These are phyloP conservation scores for Sphaerostilbella broomeana DNA, from an alignment of 2,329 filamentous ascomycete genomes.

Conservation along the genomic window DNA sequence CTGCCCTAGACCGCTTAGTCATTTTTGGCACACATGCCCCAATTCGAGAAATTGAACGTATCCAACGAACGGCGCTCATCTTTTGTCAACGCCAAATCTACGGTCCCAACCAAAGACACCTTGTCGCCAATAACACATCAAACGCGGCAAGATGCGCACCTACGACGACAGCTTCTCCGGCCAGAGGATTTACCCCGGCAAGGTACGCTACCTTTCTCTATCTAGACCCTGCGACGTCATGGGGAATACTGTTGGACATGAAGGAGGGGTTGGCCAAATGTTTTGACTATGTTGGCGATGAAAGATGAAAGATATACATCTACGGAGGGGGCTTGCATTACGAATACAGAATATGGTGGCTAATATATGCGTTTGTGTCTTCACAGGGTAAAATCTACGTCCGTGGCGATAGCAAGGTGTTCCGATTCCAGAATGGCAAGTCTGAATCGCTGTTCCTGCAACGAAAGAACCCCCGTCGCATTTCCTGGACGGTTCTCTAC, in stretches of 20 bases:
- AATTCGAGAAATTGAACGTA: constrained; percentile 36
- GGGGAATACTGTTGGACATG: neutral
- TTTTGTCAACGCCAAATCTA: constrained; percentile 33
- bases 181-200: constrained; percentile 61
- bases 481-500: constrained; percentile 97
- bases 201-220: constrained; percentile 42
- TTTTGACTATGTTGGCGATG: neutral
- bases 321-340: neutral
- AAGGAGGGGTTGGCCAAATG: neutral
- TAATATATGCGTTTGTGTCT: constrained; percentile 9
- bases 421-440: constrained; percentile 99
- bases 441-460: constrained; percentile 99
- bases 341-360: neutral
- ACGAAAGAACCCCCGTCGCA: constrained; percentile 99
- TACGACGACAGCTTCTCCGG: constrained; percentile 62
- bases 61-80: constrained; percentile 24
- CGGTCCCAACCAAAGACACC: constrained; percentile 35
- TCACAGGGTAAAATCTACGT: constrained; percentile 96
- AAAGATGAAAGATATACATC: neutral
- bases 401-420: constrained; percentile 99
- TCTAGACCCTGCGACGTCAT: constrained; percentile 18
- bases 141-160: constrained; percentile 53
- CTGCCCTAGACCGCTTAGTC: constrained; percentile 38
- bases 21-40: constrained; percentile 30
- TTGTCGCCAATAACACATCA: constrained; percentile 35